These are phyloP conservation scores for Alisma plantagoaquatica DNA, from an alignment of 106 monocot species.

Conservation along the genomic window DNA sequence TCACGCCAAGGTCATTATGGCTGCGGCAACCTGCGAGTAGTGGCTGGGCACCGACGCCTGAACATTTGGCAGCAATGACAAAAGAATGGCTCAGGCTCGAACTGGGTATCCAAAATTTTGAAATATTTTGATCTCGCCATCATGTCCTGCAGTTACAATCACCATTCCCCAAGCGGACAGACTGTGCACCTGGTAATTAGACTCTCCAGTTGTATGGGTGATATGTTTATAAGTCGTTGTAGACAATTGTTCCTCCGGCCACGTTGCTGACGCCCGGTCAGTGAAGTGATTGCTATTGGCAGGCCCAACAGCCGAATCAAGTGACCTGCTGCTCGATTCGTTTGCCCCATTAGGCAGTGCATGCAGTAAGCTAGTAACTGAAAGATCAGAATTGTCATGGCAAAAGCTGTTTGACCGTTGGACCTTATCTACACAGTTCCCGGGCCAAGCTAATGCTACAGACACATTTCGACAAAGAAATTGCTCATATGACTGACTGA, in stretches of 20 bases:
- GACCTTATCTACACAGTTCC: neutral
- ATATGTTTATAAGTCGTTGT: neutral
- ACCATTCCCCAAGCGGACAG: constrained; percentile 31
- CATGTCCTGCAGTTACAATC: constrained; percentile 21
- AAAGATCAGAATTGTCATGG: neutral
- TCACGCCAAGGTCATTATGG: too few species aligned
- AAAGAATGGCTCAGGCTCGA: neutral
- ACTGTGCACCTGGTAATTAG: neutral
- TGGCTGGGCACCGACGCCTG: too few species aligned
- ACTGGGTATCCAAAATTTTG: constrained; percentile 24
- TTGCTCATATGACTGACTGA: constrained; percentile 5
- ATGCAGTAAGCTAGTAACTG: neutral
- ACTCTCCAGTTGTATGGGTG: constrained; percentile 1
- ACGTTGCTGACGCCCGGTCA: constrained; percentile 10
- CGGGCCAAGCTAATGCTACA: constrained; percentile 6
- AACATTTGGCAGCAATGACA: too few species aligned
- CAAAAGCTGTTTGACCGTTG: neutral
- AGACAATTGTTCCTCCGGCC: constrained; percentile 21
- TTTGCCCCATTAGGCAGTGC: neutral
- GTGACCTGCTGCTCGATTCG: neutral
- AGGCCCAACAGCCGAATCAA: neutral
- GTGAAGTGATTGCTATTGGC: neutral
- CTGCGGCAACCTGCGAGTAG: too few species aligned
- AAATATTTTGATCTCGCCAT: constrained; percentile 16
- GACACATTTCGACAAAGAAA: constrained; percentile 9